Percentiles rank a stretch among this genome's conserved stretches.
Conservation (phyloP, 257 asterid genomes). For the Solanum dulcamara region DNA sequence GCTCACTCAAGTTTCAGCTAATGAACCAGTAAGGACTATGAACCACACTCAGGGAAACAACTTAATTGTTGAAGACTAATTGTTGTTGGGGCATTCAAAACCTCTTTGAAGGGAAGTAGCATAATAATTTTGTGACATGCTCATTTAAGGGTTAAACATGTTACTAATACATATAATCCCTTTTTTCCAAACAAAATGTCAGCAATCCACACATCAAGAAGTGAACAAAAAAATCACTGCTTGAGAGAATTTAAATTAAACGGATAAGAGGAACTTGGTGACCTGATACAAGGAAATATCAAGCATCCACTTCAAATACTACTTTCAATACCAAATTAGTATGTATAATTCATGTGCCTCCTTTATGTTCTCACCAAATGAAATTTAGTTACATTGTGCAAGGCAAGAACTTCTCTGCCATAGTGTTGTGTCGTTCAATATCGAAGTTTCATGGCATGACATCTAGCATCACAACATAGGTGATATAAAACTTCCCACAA, state of each 20-base stretch:
- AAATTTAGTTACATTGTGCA: not conserved
- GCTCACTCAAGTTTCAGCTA: not conserved
- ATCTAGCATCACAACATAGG: too few relatives aligned
- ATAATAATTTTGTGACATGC: not conserved
- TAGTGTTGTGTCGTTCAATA: too few relatives aligned
- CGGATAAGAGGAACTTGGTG: too few relatives aligned
- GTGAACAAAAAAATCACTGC: not conserved
- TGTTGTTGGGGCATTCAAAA: not conserved
- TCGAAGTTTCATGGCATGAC: too few relatives aligned
- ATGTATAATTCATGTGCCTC: not conserved
- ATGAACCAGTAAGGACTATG: not conserved
- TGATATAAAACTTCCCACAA: too few relatives aligned
- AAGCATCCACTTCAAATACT: not conserved
- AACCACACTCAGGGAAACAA: not conserved
- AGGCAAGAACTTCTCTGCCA: too few relatives aligned
- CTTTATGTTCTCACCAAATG: not conserved
- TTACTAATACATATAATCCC: not conserved
- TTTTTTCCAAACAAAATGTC: not conserved
- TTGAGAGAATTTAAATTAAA: too few relatives aligned
- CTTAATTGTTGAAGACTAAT: not conserved
- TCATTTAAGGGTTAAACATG: not conserved
- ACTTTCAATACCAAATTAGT: not conserved
- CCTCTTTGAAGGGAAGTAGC: not conserved
- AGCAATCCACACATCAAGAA: not conserved
- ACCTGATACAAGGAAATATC: too few relatives aligned